Conservation (phyloP, 768 basidiomycete genomes). For the Tulasnella sp. region DNA sequence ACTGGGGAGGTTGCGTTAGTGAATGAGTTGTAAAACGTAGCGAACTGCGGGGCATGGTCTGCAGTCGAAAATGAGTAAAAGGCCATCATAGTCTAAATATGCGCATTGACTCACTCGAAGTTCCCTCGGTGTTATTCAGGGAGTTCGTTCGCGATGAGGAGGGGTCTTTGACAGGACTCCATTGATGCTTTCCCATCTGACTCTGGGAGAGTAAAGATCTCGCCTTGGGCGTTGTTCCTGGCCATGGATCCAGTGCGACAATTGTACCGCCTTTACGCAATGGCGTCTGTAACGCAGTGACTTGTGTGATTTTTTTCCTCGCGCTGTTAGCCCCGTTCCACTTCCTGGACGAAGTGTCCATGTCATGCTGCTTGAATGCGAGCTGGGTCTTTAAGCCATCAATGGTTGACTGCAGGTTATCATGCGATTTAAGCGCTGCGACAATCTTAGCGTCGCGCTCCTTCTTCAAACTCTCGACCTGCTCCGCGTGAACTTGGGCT, state of each 20-base stretch:
- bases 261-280: not conserved
- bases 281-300: not conserved
- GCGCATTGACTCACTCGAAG: not conserved
- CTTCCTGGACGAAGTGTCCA: not conserved
- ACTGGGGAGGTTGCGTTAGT: slow-evolving; percentile 6
- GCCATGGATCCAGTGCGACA: not conserved
- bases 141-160: too few relatives aligned
- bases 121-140: not conserved
- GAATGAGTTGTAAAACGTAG: slow-evolving; percentile 10
- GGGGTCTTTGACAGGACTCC: too few relatives aligned
- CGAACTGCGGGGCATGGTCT: not conserved
- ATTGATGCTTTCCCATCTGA: too few relatives aligned
- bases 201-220: too few relatives aligned
- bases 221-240: not conserved
- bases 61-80: too few relatives aligned
- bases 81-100: not conserved
- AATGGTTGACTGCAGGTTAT: not conserved
- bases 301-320: not conserved
- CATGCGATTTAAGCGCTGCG: not conserved
- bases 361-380: slow-evolving; percentile 5
- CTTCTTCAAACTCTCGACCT: not conserved
- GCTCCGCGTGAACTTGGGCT: not conserved
- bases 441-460: slow-evolving; percentile 5
- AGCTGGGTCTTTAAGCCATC: slow-evolving; percentile 3
- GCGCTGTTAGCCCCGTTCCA: not conserved